Conservation (phyloP, 768 basidiomycete genomes). For the Trametes cingulata region DNA sequence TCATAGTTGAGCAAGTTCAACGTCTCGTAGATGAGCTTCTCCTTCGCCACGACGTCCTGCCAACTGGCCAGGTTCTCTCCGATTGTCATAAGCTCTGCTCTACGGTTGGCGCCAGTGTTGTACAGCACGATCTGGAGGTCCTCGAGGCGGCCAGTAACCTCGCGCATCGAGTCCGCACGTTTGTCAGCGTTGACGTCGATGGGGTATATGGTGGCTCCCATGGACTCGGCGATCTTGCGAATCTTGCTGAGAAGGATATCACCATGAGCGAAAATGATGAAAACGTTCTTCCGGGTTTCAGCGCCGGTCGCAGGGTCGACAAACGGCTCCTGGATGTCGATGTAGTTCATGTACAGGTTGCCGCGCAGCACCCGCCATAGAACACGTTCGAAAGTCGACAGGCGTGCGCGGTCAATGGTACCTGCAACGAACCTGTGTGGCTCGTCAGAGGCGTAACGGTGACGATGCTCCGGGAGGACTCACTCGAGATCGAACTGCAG, state of each 20-base stretch:
- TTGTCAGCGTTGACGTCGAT: constrained; percentile 95
- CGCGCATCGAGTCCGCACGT: constrained; percentile 85
- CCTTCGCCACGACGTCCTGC: constrained; percentile 93
- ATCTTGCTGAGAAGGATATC: constrained; percentile 92
- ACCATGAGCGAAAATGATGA: constrained; percentile 99
- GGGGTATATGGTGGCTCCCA: constrained; percentile 95
- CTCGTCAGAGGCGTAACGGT: neutral
- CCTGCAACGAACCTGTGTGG: constrained; percentile 84
- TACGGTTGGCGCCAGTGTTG: constrained; percentile 83
- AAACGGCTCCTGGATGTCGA: constrained; percentile 92
- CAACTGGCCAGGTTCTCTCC: constrained; percentile 86
- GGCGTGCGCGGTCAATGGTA: constrained; percentile 89
- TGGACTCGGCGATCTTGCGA: constrained; percentile 97
- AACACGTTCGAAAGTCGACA: constrained; percentile 94
- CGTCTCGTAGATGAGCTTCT: constrained; percentile 95
- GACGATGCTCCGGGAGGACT: constrained; percentile 27
- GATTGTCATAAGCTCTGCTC: constrained; percentile 78
- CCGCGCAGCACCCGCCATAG: constrained; percentile 98
- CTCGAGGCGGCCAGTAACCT: constrained; percentile 86
- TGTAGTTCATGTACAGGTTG: constrained; percentile 99
- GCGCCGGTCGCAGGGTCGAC: constrained; percentile 80
- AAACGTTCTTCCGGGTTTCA: constrained; percentile 96
- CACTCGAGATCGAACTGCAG: constrained; percentile 89
- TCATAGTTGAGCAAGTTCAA: constrained; percentile 97
- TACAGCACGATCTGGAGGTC: constrained; percentile 88